Evolutionary conservation across 164 flowering plant genomes (phyloP).

Genomic region (Nelumbo lutea): DNA sequence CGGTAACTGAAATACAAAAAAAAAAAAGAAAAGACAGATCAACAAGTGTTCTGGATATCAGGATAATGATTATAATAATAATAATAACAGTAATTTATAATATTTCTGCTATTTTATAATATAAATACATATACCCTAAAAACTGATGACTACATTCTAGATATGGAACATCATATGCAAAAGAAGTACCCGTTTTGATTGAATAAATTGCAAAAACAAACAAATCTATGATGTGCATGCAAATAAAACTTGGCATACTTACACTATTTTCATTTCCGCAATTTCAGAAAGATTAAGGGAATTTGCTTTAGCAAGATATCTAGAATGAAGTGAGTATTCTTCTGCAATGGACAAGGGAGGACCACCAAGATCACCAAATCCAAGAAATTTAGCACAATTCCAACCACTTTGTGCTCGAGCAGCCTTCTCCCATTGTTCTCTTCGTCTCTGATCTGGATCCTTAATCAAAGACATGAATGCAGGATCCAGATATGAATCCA

Average conservation of each 20-base stretch:
- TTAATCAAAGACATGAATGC: constrained; percentile 91
- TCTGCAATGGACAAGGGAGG: constrained; percentile 89
- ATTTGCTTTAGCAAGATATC: constrained; percentile 96
- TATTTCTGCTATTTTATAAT: no score
- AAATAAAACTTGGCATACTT: constrained; percentile 27
- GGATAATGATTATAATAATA: no score
- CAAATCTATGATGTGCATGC: neutral
- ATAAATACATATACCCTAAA: neutral
- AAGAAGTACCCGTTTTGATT: neutral
- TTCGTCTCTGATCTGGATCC: constrained; percentile 95
- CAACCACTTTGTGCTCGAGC: constrained; percentile 70
- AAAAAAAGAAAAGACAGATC: constrained; percentile 2
- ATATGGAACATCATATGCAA: neutral
- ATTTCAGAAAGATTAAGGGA: constrained; percentile 94
- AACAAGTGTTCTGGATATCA: neutral
- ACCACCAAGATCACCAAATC: constrained; percentile 93
- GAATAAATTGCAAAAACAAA: neutral
- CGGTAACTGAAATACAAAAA: constrained; percentile 61
- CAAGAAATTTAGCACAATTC: constrained; percentile 85
- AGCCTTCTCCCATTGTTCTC: constrained; percentile 88
- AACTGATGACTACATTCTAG: neutral
- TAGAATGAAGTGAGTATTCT: constrained; percentile 91
- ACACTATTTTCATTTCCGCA: constrained; percentile 99
- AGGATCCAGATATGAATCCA: constrained; percentile 94
- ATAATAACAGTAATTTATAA: no score